These are phyloP conservation scores for Alternaria sp. DNA, from an alignment of 2,329 filamentous ascomycete species.

Conservation along the genomic window DNA sequence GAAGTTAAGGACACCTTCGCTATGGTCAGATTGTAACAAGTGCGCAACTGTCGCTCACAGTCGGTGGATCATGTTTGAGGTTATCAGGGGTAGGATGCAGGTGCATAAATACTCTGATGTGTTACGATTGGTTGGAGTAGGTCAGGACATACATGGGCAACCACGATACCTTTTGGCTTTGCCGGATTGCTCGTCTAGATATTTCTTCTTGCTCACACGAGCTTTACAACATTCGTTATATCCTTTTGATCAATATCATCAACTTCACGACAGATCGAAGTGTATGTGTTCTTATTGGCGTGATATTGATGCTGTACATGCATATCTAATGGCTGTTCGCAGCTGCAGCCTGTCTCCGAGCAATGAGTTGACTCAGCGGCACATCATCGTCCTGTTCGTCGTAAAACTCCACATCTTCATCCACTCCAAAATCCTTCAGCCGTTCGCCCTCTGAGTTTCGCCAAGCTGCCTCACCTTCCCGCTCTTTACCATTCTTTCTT, in stretches of 20 bases:
- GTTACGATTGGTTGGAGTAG: conserved; percentile 1
- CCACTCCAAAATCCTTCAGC: conserved; percentile 78
- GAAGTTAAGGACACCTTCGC: background rate
- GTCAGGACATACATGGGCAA: conserved; percentile 12
- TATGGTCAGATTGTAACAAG: conserved; percentile 29
- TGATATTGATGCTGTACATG: background rate
- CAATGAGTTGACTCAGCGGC: conserved; percentile 71
- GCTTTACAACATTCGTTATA: conserved; percentile 19
- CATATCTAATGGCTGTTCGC: conserved; percentile 1
- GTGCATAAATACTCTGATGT: conserved; percentile 3
- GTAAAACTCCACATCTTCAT: conserved; percentile 74
- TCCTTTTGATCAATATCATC: background rate
- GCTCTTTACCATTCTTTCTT: conserved; percentile 21
- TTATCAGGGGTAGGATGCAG: background rate
- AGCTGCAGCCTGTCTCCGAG: conserved; percentile 22
- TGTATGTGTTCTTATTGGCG: background rate
- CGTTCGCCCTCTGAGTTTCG: conserved; percentile 77
- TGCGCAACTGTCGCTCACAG: conserved; percentile 2
- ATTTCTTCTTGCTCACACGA: conserved; percentile 25
- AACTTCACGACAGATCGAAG: background rate
- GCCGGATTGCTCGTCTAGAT: conserved; percentile 32
- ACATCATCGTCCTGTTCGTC: conserved; percentile 71
- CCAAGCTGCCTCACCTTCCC: conserved; percentile 67
- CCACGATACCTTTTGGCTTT: conserved; percentile 14
- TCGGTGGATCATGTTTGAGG: conserved; percentile 2